Base-by-base conservation (phyloP, 805 yeast species). In the Pichia heedii region DNA sequence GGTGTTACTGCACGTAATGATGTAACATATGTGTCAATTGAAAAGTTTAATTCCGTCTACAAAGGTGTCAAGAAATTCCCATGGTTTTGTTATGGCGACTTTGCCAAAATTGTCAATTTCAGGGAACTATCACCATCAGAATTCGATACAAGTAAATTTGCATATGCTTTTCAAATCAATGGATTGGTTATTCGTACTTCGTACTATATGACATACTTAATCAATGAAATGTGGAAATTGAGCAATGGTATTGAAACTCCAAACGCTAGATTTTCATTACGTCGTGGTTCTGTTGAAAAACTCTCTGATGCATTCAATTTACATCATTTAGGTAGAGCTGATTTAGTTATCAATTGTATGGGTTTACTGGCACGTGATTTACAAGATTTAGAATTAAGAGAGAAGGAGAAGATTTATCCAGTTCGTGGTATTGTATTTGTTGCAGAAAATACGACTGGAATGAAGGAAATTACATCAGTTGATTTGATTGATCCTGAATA, bases 351-450 rank as follows among this genome's bases (percentile, higher is more conserved):
- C 42, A 81, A 81, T 51, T 69, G 78, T 40, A 62, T 81, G 1
- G 87, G 85, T 2, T 53, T 77, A 4, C 53, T 66, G 21, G 75
- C 81, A 0, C 54, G 62, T 8, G 50, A 54, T 9, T 60, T 77
- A 12, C 74, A 70, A 13, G 60, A 65, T 15, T 80, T 76, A 45
- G 37, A 39, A 20, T n/a, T 44, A 2, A 38, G 54, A 5, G 39
- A 41, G 22, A 30, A 22, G 39, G 8, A 27, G 0, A 51, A 58
- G 3, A 66, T 69, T 29, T 70, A 54, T 50, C 77, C 82, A 1
- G 71, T 78, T n/a, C 65, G 73, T 49, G 86, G 86, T 0, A 84
- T 78, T 51, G 74, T 74, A 9, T 54, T 78, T 11, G 67, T 74
- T 21, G 72, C 76, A 8, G 62, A 73, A 33, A 77, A 77, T 54